Evolutionary conservation across 768 basidiomycete species (phyloP), one percentile per base, ranked within the genome.

Genomic region (Pisolithus sp.): DNA sequence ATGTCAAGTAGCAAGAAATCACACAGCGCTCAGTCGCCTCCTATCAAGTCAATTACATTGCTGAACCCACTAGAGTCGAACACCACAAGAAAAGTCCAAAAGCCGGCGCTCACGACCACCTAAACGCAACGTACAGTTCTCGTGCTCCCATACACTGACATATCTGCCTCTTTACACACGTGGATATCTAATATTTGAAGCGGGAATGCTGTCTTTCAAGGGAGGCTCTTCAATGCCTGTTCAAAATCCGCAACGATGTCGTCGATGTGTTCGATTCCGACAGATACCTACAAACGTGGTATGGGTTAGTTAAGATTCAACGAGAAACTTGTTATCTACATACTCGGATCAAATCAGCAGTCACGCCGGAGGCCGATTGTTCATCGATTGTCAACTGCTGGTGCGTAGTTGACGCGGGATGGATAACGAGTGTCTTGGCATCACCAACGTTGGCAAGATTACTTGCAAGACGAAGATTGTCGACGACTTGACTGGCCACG

Each of bases 391-490:
- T 65, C 48, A 83, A 63, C 60, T 84, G 82, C 57, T 78, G 70
- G 57, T 84, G 83, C 5, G 82, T 84, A 41, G 83, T 82, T 15
- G 73, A 69, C 12, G 72, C 72, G 1, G 82, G 81, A 53, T 80
- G 78, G 49, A 85, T 80, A 23, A 81, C 80, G 3, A 84, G 73
- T 8, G 79, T 82, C 68, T 84, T 83, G 20, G 79, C 74, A 43
- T 80, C 78, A 1, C 83, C 85, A 23, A 88, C 83, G 59, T 89
- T 89, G 12, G 85, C 85, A 8, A 89, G 73, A 60, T 88, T 70
- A 59, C 83, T 85, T 17, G 83, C 85, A 5, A 92, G 74, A 60
- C 76, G 79, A 52, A 93, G 73, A 54, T 67, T 75, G 57, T 93
- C 89, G 13, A 92, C 85, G 31, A 85, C 72, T 51, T 74, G 73